Evolutionary conservation across 192 early-diverging fungal species (phyloP), one percentile per base, ranked within the genome.

Genomic region (Geranomyces michiganensis): DNA sequence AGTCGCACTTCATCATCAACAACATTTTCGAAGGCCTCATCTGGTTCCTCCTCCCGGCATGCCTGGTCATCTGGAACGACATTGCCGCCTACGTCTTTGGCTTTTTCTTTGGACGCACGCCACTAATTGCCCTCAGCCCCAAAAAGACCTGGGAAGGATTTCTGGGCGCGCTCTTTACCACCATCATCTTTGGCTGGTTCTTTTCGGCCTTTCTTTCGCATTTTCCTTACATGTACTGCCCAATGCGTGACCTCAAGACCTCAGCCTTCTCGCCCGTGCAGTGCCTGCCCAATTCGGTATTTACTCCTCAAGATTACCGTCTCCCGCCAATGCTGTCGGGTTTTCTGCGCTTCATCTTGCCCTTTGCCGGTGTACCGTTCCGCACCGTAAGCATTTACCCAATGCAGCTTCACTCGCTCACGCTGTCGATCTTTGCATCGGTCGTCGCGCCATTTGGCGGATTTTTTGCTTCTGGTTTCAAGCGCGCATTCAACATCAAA

Each of bases 141-240:
- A 99, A 99, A 79, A 99, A 99, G 84, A 99, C 96, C 15, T 93
- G 93, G 78, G 96, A 99, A 76, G 96, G 96, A 4, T 99, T 96
- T 64, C 85, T 96, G 62, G 96, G 96, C 66, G 96, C 87, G 26
- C 88, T 92, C 51, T 67, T 93, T 59, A 86, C 86, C 41, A 99
- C 96, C 0, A 76, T 97, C 72, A 77, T 92, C n/a, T 93, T 96
- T 82, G 95, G 90, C 1, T 91, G 95, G 56, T 74, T 94, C 65
- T 75, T 85, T 36, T 63, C 79, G 51, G 76, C 70, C 2, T 72
- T 82, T 70, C 77, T 92, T 17, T 71, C 80, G 33, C 83, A 82
- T 71, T 90, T 79, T 75, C 74, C 76, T 30, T 90, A 91, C 77
- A 77, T 92, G 77, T 81, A 78, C 76, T 90, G 89, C 72, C 89